Base-by-base conservation (phyloP, 208 protist genomes). In the Novymonas esmeraldas region DNA sequence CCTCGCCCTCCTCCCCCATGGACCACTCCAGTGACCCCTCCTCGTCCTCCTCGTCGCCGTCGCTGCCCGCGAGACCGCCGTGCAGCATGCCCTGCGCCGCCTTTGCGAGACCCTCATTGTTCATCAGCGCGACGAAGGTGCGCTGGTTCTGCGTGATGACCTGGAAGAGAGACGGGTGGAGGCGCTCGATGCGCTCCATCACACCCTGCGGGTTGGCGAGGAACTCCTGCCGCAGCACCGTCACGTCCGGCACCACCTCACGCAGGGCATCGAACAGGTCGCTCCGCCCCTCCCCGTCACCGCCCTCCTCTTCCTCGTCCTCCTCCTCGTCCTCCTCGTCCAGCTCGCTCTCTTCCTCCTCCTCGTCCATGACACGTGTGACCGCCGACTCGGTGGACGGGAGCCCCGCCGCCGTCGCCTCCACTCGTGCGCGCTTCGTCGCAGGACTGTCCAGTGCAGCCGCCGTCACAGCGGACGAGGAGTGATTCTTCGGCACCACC, bases 211-310 rank as follows among this genome's bases (percentile, higher is more conserved):
- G 91, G 55, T 93, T 71, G 2, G 74, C 61, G 4, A 96, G 70
- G 61, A 96, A 96, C 46, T 85, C 73, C 34, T 86, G 71, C n/a
- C 86, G 85, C 71, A 96, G 84, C 26, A 87, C 75, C n/a, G 84
- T 65, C 26, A 96, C 61, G 66, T 95, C 87, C 1, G 84, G 81
- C 10, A 87, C 83, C 6, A 83, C 78, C 26, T 78, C 84, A 20
- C 81, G 58, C 5, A 93, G 73, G 46, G 82, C 80, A 14, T 74
- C 70, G 55, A 89, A 78, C 28, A 93, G 57, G 60, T 86, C 84
- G 39, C 55, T 63, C 5, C 55, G 49, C n/a, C 76, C 83, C 16
- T 51, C 58, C 18, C 41, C 60, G 16, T 71, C 78, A 18, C 70
- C 73, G 26, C 77, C 74, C 16, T 64, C 57, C 13, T 57, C 72